phyloP scores from a whole-genome alignment of 805 yeast genomes.

The Wickerhamia fluorescens region DNA sequence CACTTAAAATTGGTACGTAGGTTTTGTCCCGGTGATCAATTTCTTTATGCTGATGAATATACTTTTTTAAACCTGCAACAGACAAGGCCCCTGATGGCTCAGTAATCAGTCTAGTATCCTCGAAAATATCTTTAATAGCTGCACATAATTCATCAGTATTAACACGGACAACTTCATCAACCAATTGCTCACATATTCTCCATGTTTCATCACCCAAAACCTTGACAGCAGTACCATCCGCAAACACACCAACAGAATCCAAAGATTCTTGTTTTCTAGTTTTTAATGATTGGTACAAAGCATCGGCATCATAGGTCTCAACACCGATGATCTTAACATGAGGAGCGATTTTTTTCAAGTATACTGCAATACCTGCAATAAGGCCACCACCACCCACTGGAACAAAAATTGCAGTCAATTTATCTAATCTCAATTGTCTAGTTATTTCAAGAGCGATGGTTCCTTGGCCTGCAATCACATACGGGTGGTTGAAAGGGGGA shows the following conservation, averaged over 20 bases:
- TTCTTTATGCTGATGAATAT: conserved; percentile 61
- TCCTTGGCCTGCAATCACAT: conserved; percentile 98
- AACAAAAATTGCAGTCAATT: conserved; percentile 79
- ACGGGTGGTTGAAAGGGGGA: conserved; percentile 99
- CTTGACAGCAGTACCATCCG: conserved; percentile 97
- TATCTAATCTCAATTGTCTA: conserved; percentile 74
- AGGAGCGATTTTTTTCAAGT: conserved; percentile 94
- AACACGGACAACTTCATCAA: conserved; percentile 86
- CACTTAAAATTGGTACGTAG: conserved; percentile 81
- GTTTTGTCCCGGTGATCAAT: conserved; percentile 62
- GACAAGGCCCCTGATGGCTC: conserved; percentile 98
- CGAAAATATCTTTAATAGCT: conserved; percentile 93
- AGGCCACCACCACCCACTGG: conserved; percentile 98
- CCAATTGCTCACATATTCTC: conserved; percentile 63
- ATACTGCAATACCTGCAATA: conserved; percentile 83
- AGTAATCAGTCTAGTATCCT: conserved; percentile 86
- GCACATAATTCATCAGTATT: conserved; percentile 93
- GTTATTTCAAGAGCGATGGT: conserved; percentile 91
- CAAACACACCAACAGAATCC: conserved; percentile 84
- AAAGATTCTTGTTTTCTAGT: conserved; percentile 49
- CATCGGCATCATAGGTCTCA: conserved; percentile 93
- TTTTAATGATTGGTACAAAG: conserved; percentile 67
- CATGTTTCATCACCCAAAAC: conserved; percentile 87
- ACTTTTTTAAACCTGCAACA: conserved; percentile 90
- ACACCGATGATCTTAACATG: conserved; percentile 94